Base-by-base conservation (phyloP, 768 basidiomycete genomes). In the Lyophyllum atratum region DNA sequence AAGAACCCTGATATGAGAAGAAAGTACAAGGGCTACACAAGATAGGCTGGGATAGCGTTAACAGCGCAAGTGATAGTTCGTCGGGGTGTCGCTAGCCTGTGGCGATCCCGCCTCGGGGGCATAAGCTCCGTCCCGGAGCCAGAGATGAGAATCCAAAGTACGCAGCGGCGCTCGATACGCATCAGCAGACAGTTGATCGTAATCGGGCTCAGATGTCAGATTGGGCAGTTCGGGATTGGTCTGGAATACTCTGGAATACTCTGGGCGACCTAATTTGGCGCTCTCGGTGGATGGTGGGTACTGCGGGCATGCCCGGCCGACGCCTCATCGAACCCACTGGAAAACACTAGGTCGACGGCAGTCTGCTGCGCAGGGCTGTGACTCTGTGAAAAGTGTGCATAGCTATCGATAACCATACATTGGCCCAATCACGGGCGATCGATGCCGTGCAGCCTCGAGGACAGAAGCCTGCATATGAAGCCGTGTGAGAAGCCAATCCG, bases 61-160 rank as follows among this genome's bases (percentile, higher is more conserved):
- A n/a, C n/a, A n/a, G n/a, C n/a, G n/a, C n/a, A n/a, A n/a, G 24
- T 22, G 21, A 44, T 5, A 31, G 29, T 19, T 19, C 3, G 11
- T 40, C 56, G 56, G 48, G 54, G 21, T 40, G 26, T 28, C 6
- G 28, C 8, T 14, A 49, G 40, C 55, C 26, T 57, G 52, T 52
- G 59, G 55, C 56, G 45, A 58, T 52, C 52, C 60, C 56, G 49
- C 43, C 22, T 53, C 51, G 59, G 55, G 14, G 33, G 42, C 29
- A 4, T 2, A 54, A 40, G 40, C 17, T 46, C 59, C 59, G 55
- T 60, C 19, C 24, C 28, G 11, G 49, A 49, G 10, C 29, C 29
- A 19, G 48, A 33, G 17, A 34, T 34, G 22, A 34, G n/a, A 39
- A 49, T 37, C 10, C 15, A 28, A 25, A 25, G 44, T 15, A 25